phyloP scores from a whole-genome alignment of 805 yeast genomes.

The Torulaspora indica region DNA sequence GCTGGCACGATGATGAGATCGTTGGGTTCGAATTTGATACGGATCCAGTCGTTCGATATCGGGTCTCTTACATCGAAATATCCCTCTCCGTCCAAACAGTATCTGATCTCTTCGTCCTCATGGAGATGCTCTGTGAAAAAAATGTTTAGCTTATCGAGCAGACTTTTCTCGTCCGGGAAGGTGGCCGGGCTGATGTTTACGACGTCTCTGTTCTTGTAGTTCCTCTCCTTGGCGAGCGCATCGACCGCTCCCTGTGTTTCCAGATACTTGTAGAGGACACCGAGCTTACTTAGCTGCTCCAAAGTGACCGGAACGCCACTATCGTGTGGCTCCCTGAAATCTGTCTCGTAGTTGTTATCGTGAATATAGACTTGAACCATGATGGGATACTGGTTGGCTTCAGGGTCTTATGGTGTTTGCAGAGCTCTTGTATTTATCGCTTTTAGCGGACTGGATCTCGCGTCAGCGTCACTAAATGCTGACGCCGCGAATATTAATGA shows the following conservation, averaged over 20 bases:
- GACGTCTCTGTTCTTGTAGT: conserved; percentile 75
- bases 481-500: neutral
- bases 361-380: conserved; percentile 56
- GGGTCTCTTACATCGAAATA: conserved; percentile 79
- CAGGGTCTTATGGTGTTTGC: neutral
- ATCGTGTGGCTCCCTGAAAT: conserved; percentile 67
- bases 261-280: conserved; percentile 61
- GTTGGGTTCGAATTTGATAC: conserved; percentile 56
- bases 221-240: conserved; percentile 59
- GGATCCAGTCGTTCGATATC: conserved; percentile 60
- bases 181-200: conserved; percentile 56
- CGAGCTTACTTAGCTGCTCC: conserved; percentile 51
- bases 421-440: neutral
- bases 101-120: conserved; percentile 95
- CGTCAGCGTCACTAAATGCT: neutral
- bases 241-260: conserved; percentile 53
- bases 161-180: conserved; percentile 56
- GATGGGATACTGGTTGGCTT: neutral
- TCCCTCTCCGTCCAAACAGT: conserved; percentile 84
- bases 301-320: conserved; percentile 55
- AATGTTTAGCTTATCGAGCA: conserved; percentile 57
- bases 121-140: conserved; percentile 87
- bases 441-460: neutral
- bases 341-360: conserved; percentile 53
- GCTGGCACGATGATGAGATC: conserved; percentile 78